These are phyloP conservation scores for Cladosporium sphaerospermum DNA, from an alignment of 2,329 filamentous ascomycete species.

Conservation along the genomic window DNA sequence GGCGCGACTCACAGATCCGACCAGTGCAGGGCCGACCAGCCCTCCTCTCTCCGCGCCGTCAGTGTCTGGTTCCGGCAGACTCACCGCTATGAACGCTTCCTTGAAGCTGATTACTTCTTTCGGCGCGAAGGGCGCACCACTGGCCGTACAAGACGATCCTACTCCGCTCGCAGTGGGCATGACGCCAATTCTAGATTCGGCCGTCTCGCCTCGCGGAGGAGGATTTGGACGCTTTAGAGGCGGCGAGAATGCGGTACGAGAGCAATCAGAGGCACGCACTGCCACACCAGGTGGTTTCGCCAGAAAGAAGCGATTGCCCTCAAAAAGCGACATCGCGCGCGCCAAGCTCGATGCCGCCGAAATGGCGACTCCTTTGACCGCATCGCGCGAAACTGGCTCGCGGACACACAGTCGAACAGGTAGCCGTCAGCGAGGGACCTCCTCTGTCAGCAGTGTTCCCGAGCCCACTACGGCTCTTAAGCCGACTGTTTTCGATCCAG, in stretches of 20 bases:
- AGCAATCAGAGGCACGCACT: conserved; percentile 30
- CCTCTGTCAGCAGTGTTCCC: conserved; percentile 18
- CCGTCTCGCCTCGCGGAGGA: conserved; percentile 45
- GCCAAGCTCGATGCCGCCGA: conserved; percentile 53
- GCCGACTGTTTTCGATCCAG: conserved; percentile 16
- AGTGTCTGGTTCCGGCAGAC: conserved; percentile 42
- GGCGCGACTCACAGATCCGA: conserved; percentile 29
- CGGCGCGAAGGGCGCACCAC: conserved; percentile 55
- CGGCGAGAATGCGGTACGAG: conserved; percentile 45
- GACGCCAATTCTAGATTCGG: conserved; percentile 72
- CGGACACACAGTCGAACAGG: conserved; percentile 9
- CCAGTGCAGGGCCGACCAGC: conserved; percentile 52
- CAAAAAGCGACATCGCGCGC: conserved; percentile 41
- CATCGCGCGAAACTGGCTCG: conserved; percentile 48
- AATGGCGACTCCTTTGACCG: conserved; percentile 54
- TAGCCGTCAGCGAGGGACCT: conserved; percentile 17
- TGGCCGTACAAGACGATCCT: conserved; percentile 57
- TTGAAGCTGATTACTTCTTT: conserved; percentile 92
- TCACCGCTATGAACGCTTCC: conserved; percentile 71
- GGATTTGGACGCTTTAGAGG: conserved; percentile 52
- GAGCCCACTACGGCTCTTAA: conserved; percentile 25
- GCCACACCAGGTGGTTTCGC: conserved; percentile 55
- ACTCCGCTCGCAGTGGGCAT: conserved; percentile 50
- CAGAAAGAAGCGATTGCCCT: conserved; percentile 60
- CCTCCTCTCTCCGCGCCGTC: conserved; percentile 69